Evolutionary conservation across 192 early-diverging fungal species (phyloP), one percentile per base, ranked within the genome.

Genomic region (Coemansia sp.): DNA sequence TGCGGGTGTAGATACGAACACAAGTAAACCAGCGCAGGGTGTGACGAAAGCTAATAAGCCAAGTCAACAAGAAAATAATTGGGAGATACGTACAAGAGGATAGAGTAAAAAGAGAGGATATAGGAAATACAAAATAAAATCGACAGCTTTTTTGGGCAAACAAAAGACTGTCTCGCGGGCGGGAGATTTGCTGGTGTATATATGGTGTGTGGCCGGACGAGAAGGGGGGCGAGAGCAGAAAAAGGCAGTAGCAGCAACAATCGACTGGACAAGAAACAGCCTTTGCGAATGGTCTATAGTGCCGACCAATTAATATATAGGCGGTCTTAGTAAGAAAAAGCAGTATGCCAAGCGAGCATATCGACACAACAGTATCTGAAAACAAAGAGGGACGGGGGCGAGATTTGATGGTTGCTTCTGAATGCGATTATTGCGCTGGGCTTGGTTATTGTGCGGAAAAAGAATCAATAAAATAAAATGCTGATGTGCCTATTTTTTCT

Each of bases 401-500:
- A 25, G 20, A 30, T 54, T 54, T 54, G 28, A 16, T 29, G 52
- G 27, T 54, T 25, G 52, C 25, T 54, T 54, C 52, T 54, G 52
- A 54, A 54, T 54, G n/a, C 27, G 52, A 54, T 29, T 54, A 10
- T 7, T 27, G 24, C 27, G 11, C 25, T 29, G 52, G 52, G 39
- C 39, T 20, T 24, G 28, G 11, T 54, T 54, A 54, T 54, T 54
- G 52, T 54, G 52, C 52, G 52, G 27, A 54, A 54, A 54, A 54
- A 29, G 52, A 29, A 54, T 29, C 13, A 30, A 29, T 25, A 14
- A 25, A 27, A 51, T 48, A 48, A 19, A 18, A 48, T 14, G 25
- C 23, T 13, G 28, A 54, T 29, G 7, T 42, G 39, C 39, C 39
- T 42, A 16, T 42, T 42, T 42, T 42, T 42, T 18, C n/a, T 9